Evolutionary conservation across 108 stramenopile species (phyloP).

Genomic region (Skeletonema marinoi): DNA sequence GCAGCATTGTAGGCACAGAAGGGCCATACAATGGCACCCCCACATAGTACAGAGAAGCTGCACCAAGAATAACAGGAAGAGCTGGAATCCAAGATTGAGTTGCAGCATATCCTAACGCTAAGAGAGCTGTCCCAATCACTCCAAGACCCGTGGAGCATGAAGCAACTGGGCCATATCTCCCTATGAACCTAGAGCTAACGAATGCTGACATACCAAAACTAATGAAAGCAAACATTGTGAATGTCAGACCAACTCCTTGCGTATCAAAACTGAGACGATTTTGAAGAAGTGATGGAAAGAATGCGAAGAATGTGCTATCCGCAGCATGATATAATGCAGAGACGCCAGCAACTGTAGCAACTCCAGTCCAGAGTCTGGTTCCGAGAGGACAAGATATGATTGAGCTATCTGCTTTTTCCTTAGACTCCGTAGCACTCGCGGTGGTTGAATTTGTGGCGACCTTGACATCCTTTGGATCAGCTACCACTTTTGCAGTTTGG

Average conservation of each 20-base stretch:
- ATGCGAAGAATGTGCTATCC: conserved; percentile 79
- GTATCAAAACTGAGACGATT: conserved; percentile 51
- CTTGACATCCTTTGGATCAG: background rate
- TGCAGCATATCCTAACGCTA: conserved; percentile 54
- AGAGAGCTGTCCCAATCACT: conserved; percentile 58
- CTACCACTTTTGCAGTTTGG: background rate
- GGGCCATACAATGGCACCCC: conserved; percentile 83
- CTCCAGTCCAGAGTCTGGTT: conserved; percentile 63
- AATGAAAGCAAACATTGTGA: conserved; percentile 69
- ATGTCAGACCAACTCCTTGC: conserved; percentile 61
- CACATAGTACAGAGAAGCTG: conserved; percentile 68
- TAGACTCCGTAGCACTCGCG: background rate
- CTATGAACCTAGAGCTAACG: conserved; percentile 50
- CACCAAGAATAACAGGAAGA: conserved; percentile 33
- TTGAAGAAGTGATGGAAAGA: conserved; percentile 70
- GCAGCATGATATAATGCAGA: conserved; percentile 76
- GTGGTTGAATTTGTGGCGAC: background rate
- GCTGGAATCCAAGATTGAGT: conserved; percentile 7
- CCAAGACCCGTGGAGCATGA: conserved; percentile 69
- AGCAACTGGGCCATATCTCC: conserved; percentile 59
- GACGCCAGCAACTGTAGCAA: conserved; percentile 73
- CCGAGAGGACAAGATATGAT: conserved; percentile 77
- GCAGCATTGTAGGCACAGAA: conserved; percentile 78
- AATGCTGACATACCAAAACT: conserved; percentile 65
- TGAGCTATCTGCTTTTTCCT: conserved; percentile 16